Conservation (phyloP, 306 rosid species). For the Castanea mollissima region DNA sequence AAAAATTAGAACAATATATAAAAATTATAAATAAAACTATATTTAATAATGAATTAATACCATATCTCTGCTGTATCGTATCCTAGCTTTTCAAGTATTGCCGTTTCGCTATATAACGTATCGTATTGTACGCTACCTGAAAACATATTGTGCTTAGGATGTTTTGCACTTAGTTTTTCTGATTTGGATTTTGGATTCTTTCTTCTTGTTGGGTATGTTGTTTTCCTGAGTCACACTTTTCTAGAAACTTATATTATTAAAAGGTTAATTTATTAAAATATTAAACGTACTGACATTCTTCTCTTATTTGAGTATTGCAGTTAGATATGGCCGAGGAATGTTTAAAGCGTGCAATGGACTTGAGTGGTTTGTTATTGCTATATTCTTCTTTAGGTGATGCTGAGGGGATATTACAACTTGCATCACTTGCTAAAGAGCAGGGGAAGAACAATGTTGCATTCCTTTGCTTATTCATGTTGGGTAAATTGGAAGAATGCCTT, state of each 20-base stretch:
- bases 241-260: not conserved
- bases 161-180: not conserved
- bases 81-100: no score
- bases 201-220: not conserved
- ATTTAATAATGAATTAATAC: no score
- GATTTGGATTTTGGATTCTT: not conserved
- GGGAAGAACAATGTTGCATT: slow-evolving; percentile 99
- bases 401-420: slow-evolving; percentile 84
- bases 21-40: no score
- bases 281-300: not conserved
- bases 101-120: no score
- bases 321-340: slow-evolving; percentile 99
- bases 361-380: slow-evolving; percentile 94
- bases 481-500: slow-evolving; percentile 96
- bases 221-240: not conserved
- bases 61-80: no score
- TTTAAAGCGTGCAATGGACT: slow-evolving; percentile 82
- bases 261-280: not conserved
- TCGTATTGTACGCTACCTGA: no score
- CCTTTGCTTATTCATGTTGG: slow-evolving; percentile 93
- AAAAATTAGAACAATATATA: no score
- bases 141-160: not conserved
- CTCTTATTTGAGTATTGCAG: slow-evolving; percentile 52
- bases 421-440: slow-evolving; percentile 90
- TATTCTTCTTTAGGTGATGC: slow-evolving; percentile 99